Conservation (phyloP, 768 basidiomycete species). For the Hirschioporus abietinus region DNA sequence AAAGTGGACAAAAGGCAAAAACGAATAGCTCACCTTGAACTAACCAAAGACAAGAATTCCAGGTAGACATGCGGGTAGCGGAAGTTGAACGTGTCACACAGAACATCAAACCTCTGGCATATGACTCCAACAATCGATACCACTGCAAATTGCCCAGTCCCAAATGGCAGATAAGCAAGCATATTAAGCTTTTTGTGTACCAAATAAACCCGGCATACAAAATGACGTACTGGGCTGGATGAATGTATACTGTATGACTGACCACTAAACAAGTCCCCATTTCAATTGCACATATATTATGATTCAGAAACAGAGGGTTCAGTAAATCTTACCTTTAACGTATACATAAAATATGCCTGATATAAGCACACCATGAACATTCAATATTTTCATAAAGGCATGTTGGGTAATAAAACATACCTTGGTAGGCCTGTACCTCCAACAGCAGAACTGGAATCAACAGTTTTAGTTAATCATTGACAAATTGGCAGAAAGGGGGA, state of each 20-base stretch:
- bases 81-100: conserved; percentile 61
- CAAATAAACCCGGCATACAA: too few species aligned
- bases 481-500: background rate
- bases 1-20: too few species aligned
- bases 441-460: conserved; percentile 61
- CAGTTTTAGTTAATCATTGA: background rate
- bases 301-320: background rate
- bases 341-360: conserved; percentile 80
- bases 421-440: conserved; percentile 78
- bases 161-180: background rate
- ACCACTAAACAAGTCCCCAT: conserved; percentile 48
- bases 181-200: too few species aligned
- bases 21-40: conserved; percentile 55
- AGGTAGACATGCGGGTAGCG: conserved; percentile 67
- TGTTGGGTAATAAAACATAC: background rate
- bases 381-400: background rate
- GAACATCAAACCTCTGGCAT: conserved; percentile 59
- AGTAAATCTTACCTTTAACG: conserved; percentile 54
- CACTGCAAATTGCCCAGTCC: conserved; percentile 24
- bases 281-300: background rate
- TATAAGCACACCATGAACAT: background rate
- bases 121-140: conserved; percentile 76
- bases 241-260: conserved; percentile 84
- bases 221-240: conserved; percentile 57
- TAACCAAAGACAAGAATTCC: conserved; percentile 68